phyloP scores from a whole-genome alignment of 148 eudicot species.

The Vaccinium darrowii region DNA sequence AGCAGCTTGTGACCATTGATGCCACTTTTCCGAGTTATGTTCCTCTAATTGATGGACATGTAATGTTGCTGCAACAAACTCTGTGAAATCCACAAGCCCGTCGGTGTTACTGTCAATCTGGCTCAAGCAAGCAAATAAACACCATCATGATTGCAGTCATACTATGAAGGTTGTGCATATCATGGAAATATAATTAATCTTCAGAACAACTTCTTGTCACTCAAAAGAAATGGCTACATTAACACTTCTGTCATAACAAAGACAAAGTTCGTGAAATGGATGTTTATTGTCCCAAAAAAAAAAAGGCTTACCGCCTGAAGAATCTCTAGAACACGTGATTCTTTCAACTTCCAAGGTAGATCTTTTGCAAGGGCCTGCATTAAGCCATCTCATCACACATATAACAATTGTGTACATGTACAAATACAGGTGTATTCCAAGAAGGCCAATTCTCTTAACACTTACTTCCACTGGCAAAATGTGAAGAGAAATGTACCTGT shows the following conservation, averaged over 20 bases:
- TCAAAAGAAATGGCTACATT: not conserved
- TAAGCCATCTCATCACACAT: not conserved
- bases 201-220: not conserved
- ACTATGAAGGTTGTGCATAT: not conserved
- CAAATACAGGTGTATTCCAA: not conserved
- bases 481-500: constrained; percentile 48
- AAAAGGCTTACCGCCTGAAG: constrained; percentile 73
- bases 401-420: not conserved
- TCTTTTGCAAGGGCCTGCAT: constrained; percentile 92
- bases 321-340: constrained; percentile 80
- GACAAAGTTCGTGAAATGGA: not conserved
- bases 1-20: constrained; percentile 75
- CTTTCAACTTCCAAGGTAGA: constrained; percentile 92
- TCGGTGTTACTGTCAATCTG: constrained; percentile 97
- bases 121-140: constrained; percentile 19
- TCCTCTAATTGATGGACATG: constrained; percentile 92
- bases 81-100: constrained; percentile 85
- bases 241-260: not conserved
- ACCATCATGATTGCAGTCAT: not conserved
- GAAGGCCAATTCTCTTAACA: not conserved
- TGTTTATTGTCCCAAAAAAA: constrained; percentile 18
- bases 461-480: not conserved
- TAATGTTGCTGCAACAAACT: constrained; percentile 90
- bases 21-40: constrained; percentile 83
- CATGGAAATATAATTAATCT: not conserved